A percentile compares a stretch with the other conserved stretches of the same genome.
These are phyloP conservation scores for Hortiboletus flavorubellus DNA, from an alignment of 768 basidiomycete genomes.

Conservation along the genomic window DNA sequence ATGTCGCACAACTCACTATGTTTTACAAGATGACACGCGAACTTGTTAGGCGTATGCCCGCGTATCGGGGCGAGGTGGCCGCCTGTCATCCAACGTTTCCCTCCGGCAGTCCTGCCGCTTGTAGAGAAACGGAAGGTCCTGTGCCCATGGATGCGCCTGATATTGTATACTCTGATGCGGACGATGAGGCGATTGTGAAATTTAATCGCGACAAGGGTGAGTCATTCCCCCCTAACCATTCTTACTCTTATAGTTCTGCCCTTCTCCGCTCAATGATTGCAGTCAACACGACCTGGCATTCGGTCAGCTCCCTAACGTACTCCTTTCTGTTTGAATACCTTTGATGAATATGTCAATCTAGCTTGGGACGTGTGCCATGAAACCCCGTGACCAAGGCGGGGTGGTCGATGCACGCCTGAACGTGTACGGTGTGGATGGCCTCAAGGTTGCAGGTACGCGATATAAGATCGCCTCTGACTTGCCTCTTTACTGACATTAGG, in stretches of 20 bases:
- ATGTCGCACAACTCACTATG: conserved; percentile 44
- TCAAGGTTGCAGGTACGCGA: conserved; percentile 57
- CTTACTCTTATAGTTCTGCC: not conserved
- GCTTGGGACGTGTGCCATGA: conserved; percentile 72
- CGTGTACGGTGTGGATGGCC: conserved; percentile 55
- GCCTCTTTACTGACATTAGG: not conserved
- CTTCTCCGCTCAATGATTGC: not conserved
- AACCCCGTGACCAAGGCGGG: conserved; percentile 52
- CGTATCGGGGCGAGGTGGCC: too few species aligned
- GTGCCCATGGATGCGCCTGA: conserved; percentile 27
- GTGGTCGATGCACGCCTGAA: conserved; percentile 61
- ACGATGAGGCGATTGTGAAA: conserved; percentile 32
- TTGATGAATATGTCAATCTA: conserved; percentile 16
- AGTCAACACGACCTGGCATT: conserved; percentile 15
- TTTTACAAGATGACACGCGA: not conserved
- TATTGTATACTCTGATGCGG: conserved; percentile 33
- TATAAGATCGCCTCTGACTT: too few species aligned
- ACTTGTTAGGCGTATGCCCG: too few species aligned
- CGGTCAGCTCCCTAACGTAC: conserved; percentile 1
- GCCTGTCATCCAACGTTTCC: too few species aligned
- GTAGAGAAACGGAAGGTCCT: conserved; percentile 12
- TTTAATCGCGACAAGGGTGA: conserved; percentile 21
- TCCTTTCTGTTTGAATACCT: too few species aligned
- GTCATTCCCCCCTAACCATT: not conserved
- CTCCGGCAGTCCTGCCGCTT: too few species aligned